Base-by-base conservation (phyloP, 179 eudicot species). In the Beta macrorhiza region DNA sequence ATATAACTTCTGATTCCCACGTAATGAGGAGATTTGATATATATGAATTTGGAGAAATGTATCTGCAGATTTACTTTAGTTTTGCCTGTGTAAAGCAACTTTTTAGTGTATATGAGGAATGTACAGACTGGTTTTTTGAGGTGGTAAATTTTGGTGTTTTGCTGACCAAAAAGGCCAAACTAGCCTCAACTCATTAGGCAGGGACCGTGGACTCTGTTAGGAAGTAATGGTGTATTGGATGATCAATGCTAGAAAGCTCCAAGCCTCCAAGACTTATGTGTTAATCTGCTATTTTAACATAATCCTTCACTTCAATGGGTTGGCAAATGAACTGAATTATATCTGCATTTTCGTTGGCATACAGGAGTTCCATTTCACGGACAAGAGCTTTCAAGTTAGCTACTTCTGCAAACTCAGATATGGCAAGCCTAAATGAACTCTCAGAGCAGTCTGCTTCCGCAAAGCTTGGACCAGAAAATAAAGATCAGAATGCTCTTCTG, bases 301-400 rank as follows among this genome's bases (percentile, higher is more conserved):
- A 6, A 68, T 1, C 10, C 20, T 68, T 42, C 7, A 37, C 1
- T 32, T 51, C 25, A 32, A 22, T 53, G 49, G 37, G 53, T 49
- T 49, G 9, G 9, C 3, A 29, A 52, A 32, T 17, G 20, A 59
- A 42, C 19, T 47, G 10, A 37, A 29, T 37, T 19, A n/a, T 67
- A 37, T 72, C 74, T 75, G 78, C 67, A 58, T 75, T 17, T 44
- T 68, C 67, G 57, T 77, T 70, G 70, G 63, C 15, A 79, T 89
- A 85, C 91, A 95, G 99, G 95, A 93, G 89, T 84, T 92, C 95
- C 73, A 88, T 92, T 79, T 91, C 98, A 81, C 87, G 88, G 82
- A 86, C 83, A 76, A 90, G 90, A 84, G 98, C 95, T 37, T 82
- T 83, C 5, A 82, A 82, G 78, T 79, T 87, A 67, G 77, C 87